Percentiles rank a stretch among this genome's conserved stretches.
These are phyloP conservation scores for Chrysophaeum taylorii DNA, from an alignment of 352 stramenopile genomes.

Conservation along the genomic window DNA sequence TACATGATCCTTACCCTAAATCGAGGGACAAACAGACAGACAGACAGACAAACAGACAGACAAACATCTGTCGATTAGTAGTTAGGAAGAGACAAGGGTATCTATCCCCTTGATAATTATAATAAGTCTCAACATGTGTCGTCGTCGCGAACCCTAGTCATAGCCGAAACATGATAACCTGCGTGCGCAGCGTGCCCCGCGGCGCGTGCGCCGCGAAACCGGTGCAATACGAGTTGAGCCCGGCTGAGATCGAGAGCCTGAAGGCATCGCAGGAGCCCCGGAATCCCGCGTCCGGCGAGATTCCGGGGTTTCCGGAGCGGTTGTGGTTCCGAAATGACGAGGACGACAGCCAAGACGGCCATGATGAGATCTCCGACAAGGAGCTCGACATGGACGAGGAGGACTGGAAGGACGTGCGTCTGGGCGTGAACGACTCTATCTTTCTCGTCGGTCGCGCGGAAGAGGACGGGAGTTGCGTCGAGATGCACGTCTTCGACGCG, in stretches of 20 bases:
- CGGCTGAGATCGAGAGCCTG: constrained; percentile 28
- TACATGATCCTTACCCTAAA: too few species aligned
- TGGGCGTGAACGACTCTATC: constrained; percentile 86
- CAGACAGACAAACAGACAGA: too few species aligned
- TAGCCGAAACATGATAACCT: not conserved
- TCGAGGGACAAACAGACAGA: too few species aligned
- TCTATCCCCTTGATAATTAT: too few species aligned
- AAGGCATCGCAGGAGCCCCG: constrained; percentile 11
- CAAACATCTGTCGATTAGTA: too few species aligned
- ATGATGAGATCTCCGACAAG: constrained; percentile 29
- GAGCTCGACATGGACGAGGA: constrained; percentile 65
- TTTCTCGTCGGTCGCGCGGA: constrained; percentile 92
- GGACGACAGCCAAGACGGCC: constrained; percentile 42
- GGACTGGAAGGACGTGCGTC: constrained; percentile 72
- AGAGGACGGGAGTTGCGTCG: constrained; percentile 93
- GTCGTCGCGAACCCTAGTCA: too few species aligned
- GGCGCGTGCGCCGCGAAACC: not conserved
- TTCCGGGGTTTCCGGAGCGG: constrained; percentile 35
- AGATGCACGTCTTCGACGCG: constrained; percentile 97
- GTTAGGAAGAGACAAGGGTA: too few species aligned
- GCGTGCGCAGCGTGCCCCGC: not conserved
- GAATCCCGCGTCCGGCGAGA: constrained; percentile 27
- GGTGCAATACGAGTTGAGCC: constrained; percentile 17
- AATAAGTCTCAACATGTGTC: too few species aligned
- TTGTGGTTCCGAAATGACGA: constrained; percentile 28